A percentile compares a stretch with the other conserved stretches of the same genome.
Conservation (phyloP, 441 rosid species). For the Jatropha multifida region DNA sequence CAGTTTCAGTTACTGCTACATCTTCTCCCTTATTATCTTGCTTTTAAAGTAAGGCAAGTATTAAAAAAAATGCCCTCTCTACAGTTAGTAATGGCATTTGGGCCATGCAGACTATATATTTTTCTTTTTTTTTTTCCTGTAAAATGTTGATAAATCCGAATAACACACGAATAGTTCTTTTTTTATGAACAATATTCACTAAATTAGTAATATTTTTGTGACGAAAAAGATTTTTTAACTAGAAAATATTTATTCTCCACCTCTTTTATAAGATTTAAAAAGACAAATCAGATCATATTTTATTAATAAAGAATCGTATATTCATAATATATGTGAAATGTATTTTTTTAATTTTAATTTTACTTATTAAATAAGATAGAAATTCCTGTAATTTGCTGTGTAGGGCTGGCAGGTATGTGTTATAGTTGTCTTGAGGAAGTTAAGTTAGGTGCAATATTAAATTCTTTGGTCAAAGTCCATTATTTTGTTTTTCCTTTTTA, state of each 20-base stretch:
- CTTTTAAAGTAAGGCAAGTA: constrained; percentile 52
- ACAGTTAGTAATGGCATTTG: constrained; percentile 23
- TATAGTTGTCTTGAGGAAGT: constrained; percentile 29
- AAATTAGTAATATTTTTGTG: constrained; percentile 18
- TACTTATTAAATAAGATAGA: neutral
- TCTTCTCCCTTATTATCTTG: constrained; percentile 32
- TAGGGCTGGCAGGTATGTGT: constrained; percentile 28
- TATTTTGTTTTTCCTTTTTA: neutral
- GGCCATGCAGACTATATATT: constrained; percentile 7
- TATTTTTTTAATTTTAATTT: too few species aligned
- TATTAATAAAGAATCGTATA: too few species aligned
- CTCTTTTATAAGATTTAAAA: too few species aligned
- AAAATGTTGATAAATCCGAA: too few species aligned
- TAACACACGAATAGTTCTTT: too few species aligned
- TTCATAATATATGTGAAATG: too few species aligned
- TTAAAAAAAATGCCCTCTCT: constrained; percentile 29
- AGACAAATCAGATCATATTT: too few species aligned
- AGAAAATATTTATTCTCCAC: too few species aligned
- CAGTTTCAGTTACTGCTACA: constrained; percentile 19
- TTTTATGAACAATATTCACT: neutral
- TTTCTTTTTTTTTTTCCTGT: too few species aligned
- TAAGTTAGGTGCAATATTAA: constrained; percentile 50
- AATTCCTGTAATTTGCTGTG: constrained; percentile 2
- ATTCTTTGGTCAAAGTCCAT: constrained; percentile 32
- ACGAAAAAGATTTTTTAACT: neutral